phyloP scores from a whole-genome alignment of 1,284 basidiomycete species.

The Trichosporon faecale region DNA sequence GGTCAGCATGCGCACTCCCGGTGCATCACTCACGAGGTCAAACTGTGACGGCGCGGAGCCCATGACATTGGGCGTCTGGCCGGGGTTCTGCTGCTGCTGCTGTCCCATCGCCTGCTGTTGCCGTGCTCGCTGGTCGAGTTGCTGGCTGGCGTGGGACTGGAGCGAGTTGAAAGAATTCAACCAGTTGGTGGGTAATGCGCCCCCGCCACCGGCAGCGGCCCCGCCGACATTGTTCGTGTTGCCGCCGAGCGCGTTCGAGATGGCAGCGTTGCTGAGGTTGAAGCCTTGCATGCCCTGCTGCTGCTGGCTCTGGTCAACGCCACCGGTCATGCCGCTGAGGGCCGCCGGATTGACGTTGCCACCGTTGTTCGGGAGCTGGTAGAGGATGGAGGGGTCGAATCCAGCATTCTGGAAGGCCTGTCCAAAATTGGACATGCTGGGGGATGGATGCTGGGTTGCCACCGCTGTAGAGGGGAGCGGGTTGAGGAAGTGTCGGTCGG shows the following conservation, averaged over 20 bases:
- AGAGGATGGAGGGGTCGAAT: slow-evolving; percentile 26
- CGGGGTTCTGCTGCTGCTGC: slow-evolving; percentile 9
- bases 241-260: slow-evolving; percentile 3
- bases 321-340: slow-evolving; percentile 15
- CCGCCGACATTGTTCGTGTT: slow-evolving; percentile 8
- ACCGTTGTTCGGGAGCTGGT: slow-evolving; percentile 17
- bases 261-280: slow-evolving; percentile 20
- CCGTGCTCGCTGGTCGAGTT: slow-evolving; percentile 15
- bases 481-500: background rate
- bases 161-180: slow-evolving; percentile 23
- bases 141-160: slow-evolving; percentile 21
- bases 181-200: slow-evolving; percentile 20
- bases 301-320: slow-evolving; percentile 18
- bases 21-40: slow-evolving; percentile 19
- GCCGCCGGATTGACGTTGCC: slow-evolving; percentile 14
- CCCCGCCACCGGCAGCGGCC: slow-evolving; percentile 4
- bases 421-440: slow-evolving; percentile 28
- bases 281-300: slow-evolving; percentile 17
- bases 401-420: slow-evolving; percentile 25
- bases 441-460: slow-evolving; percentile 10
- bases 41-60: slow-evolving; percentile 19
- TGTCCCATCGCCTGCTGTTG: slow-evolving; percentile 7
- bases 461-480: background rate
- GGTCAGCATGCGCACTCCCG: background rate
- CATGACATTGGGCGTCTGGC: slow-evolving; percentile 13